Percentiles rank a stretch among this genome's conserved stretches.
Conservation (phyloP, 2,329 filamentous ascomycete genomes). For the Fusarium succisae region DNA sequence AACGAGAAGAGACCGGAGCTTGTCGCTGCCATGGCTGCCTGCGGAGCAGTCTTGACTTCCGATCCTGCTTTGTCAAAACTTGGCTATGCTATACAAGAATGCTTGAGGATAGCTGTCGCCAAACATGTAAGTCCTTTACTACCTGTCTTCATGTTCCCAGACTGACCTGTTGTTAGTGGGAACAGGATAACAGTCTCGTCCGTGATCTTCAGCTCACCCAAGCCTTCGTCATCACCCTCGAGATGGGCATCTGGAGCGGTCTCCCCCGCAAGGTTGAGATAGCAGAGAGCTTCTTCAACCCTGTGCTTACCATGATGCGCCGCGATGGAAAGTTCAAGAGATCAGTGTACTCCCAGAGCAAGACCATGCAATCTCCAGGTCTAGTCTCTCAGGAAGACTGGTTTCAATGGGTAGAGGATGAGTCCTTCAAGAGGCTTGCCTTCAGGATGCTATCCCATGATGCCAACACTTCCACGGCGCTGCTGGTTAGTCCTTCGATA, state of each 20-base stretch:
- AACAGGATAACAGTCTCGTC: slow-evolving; percentile 46
- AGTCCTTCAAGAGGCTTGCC: slow-evolving; percentile 46
- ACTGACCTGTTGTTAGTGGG: slow-evolving; percentile 29
- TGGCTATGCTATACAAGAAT: slow-evolving; percentile 53
- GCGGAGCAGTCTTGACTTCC: slow-evolving; percentile 50
- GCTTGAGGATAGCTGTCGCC: slow-evolving; percentile 37
- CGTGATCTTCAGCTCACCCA: slow-evolving; percentile 47
- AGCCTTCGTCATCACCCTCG: slow-evolving; percentile 47
- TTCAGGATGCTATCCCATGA: slow-evolving; percentile 45
- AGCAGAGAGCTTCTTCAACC: slow-evolving; percentile 50
- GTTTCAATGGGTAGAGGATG: slow-evolving; percentile 42
- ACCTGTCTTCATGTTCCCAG: background rate
- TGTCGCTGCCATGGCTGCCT: slow-evolving; percentile 49
- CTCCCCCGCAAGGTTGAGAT: slow-evolving; percentile 51
- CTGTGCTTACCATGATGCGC: slow-evolving; percentile 50
- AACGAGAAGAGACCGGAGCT: slow-evolving; percentile 50
- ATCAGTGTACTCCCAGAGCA: slow-evolving; percentile 29
- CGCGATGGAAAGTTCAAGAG: slow-evolving; percentile 46
- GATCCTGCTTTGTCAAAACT: slow-evolving; percentile 51
- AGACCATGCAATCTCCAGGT: background rate
- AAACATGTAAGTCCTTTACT: slow-evolving; percentile 15
- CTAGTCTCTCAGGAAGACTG: slow-evolving; percentile 35
- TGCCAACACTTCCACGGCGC: slow-evolving; percentile 42
- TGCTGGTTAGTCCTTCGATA: slow-evolving; percentile 43
- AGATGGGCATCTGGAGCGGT: slow-evolving; percentile 51